Evolutionary conservation across 305 asterid species (phyloP).

Genomic region (Nicotiana rustica): DNA sequence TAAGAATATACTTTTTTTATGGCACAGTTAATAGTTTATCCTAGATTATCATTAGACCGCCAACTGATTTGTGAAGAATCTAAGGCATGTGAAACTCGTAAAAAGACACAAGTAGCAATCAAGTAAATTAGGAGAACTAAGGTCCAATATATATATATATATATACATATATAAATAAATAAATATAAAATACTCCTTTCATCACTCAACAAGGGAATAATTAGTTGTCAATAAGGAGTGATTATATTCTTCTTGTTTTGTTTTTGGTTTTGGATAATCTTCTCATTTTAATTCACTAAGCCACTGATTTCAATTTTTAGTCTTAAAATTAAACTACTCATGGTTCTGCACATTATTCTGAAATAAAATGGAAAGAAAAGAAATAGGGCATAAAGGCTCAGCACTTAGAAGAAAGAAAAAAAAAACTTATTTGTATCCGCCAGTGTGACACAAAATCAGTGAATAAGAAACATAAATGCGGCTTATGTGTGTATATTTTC

Average conservation of each 20-base stretch:
- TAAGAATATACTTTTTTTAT: too few relatives aligned
- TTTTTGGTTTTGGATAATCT: neutral
- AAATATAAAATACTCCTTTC: neutral
- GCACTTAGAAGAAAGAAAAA: too few relatives aligned
- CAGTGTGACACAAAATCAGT: too few relatives aligned
- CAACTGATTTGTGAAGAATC: slow-evolving; percentile 10
- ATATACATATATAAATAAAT: too few relatives aligned
- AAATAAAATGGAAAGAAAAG: too few relatives aligned
- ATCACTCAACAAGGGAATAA: neutral
- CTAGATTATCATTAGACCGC: neutral
- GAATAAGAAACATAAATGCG: too few relatives aligned
- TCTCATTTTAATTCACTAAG: neutral
- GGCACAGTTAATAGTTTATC: neutral
- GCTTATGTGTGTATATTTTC: too few relatives aligned
- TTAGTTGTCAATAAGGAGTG: neutral
- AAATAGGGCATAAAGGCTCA: too few relatives aligned
- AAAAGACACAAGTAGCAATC: neutral
- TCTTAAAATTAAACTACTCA: too few relatives aligned
- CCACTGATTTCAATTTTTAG: neutral
- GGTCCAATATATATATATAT: neutral
- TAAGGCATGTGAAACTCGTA: neutral
- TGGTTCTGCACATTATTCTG: too few relatives aligned
- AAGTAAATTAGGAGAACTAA: slow-evolving; percentile 8
- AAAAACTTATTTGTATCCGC: too few relatives aligned
- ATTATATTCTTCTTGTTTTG: neutral